These are phyloP conservation scores for Alternaria atra DNA, from an alignment of 2,329 filamentous ascomycete species.

Conservation along the genomic window DNA sequence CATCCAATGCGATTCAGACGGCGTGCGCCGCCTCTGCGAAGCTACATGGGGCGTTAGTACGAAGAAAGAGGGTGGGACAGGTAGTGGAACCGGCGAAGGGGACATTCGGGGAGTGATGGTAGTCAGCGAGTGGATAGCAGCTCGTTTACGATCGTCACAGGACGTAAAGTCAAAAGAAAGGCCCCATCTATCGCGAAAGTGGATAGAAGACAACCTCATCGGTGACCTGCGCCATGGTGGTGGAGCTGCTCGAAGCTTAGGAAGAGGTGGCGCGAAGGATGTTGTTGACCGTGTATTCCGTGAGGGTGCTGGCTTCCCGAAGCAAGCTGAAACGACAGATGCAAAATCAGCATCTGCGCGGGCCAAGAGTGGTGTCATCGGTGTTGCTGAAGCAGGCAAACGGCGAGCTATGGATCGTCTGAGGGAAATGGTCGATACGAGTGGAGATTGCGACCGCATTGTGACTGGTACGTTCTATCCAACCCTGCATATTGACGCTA, in stretches of 20 bases:
- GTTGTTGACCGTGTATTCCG: slow-evolving; percentile 81
- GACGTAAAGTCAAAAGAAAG: slow-evolving; percentile 49
- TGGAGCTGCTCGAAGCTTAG: slow-evolving; percentile 74
- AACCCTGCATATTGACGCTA: too few relatives aligned
- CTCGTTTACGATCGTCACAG: slow-evolving; percentile 65
- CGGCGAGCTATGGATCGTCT: slow-evolving; percentile 76
- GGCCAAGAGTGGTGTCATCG: slow-evolving; percentile 57
- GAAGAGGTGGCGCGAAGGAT: slow-evolving; percentile 75
- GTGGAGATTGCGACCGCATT: slow-evolving; percentile 80
- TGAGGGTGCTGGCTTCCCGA: slow-evolving; percentile 80
- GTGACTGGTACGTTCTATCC: slow-evolving; percentile 61
- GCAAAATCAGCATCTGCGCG: slow-evolving; percentile 65
- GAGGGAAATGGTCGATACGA: slow-evolving; percentile 79
- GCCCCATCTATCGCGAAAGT: slow-evolving; percentile 72
- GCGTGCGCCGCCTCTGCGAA: slow-evolving; percentile 84
- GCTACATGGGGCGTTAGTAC: slow-evolving; percentile 81
- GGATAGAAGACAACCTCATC: slow-evolving; percentile 78
- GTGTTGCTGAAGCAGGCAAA: slow-evolving; percentile 77
- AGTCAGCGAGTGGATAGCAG: slow-evolving; percentile 85
- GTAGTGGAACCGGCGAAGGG: slow-evolving; percentile 70
- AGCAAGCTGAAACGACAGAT: slow-evolving; percentile 59
- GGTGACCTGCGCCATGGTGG: slow-evolving; percentile 74
- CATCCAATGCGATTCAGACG: slow-evolving; percentile 87
- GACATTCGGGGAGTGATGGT: slow-evolving; percentile 87
- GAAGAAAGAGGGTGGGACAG: slow-evolving; percentile 70